phyloP scores from a whole-genome alignment of 73 alveolate species.

The Paramecium biaurelia region DNA sequence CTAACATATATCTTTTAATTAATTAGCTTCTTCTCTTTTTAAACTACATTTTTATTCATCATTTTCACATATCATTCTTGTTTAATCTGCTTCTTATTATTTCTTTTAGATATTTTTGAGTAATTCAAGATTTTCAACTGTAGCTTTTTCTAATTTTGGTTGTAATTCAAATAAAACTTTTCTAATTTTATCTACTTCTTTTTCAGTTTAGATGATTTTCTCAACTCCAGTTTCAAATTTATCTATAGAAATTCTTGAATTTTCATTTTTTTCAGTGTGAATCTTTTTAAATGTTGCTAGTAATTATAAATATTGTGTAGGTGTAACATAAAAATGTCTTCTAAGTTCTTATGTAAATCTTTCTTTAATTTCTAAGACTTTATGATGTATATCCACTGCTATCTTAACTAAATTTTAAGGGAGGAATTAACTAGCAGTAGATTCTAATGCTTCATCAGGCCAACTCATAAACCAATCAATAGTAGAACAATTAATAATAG shows the following conservation, averaged over 20 bases:
- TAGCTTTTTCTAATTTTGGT: slow-evolving; percentile 85
- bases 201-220: slow-evolving; percentile 82
- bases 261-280: slow-evolving; percentile 64
- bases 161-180: slow-evolving; percentile 80
- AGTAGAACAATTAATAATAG: slow-evolving; percentile 72
- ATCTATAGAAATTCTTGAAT: slow-evolving; percentile 17
- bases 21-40: slow-evolving; percentile 76
- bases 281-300: slow-evolving; percentile 92
- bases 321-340: slow-evolving; percentile 99
- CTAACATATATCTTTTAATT: slow-evolving; percentile 77
- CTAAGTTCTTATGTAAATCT: slow-evolving; percentile 92
- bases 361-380: slow-evolving; percentile 83
- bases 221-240: slow-evolving; percentile 63
- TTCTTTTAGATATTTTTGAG: slow-evolving; percentile 50
- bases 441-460: slow-evolving; percentile 74
- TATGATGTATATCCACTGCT: slow-evolving; percentile 99
- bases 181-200: slow-evolving; percentile 84
- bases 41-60: slow-evolving; percentile 66
- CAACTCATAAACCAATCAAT: slow-evolving; percentile 75
- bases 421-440: slow-evolving; percentile 55
- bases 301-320: slow-evolving; percentile 97
- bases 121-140: slow-evolving; percentile 68
- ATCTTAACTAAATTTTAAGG: slow-evolving; percentile 84
- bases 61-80: slow-evolving; percentile 61
- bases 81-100: slow-evolving; percentile 72